Conservation (phyloP, 2,329 filamentous ascomycete species). For the Arachnomyces sp. region DNA sequence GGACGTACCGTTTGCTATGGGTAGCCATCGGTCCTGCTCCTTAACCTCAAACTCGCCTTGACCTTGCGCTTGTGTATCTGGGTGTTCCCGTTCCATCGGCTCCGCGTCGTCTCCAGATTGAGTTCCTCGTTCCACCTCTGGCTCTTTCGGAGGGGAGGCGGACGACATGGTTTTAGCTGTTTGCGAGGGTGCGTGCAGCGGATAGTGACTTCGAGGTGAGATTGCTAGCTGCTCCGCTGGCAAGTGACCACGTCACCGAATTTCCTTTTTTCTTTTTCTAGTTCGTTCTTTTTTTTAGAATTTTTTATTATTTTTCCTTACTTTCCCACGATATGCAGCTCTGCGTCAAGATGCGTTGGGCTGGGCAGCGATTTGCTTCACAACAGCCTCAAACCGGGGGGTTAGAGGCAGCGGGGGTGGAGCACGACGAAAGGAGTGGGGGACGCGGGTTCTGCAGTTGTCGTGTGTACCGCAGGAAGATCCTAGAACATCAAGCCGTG, state of each 20-base stretch:
- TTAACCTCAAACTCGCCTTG: constrained; percentile 96
- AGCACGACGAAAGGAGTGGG: no score
- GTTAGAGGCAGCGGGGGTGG: not conserved
- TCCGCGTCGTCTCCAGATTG: constrained; percentile 87
- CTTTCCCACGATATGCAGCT: constrained; percentile 7
- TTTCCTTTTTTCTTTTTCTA: constrained; percentile 8
- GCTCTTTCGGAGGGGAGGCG: constrained; percentile 85
- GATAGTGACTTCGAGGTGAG: constrained; percentile 28
- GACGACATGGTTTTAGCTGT: constrained; percentile 79
- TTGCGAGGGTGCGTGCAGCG: constrained; percentile 25
- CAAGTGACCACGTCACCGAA: constrained; percentile 37
- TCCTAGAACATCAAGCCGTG: no score
- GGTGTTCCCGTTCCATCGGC: constrained; percentile 66
- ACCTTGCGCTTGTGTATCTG: constrained; percentile 65
- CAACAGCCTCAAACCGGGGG: constrained; percentile 7
- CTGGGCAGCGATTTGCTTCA: constrained; percentile 11
- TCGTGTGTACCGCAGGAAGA: no score
- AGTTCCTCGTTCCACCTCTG: constrained; percentile 81
- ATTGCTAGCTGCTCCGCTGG: constrained; percentile 31
- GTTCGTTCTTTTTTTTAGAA: constrained; percentile 1
- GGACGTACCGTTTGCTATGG: constrained; percentile 99
- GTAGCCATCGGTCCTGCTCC: constrained; percentile 98
- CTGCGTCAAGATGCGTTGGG: constrained; percentile 11
- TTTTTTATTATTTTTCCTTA: not conserved
- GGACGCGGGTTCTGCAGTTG: no score